Percentiles rank a stretch among this genome's conserved stretches.
Conservation (phyloP, 2,329 filamentous ascomycete species). For the Periconia sp. region DNA sequence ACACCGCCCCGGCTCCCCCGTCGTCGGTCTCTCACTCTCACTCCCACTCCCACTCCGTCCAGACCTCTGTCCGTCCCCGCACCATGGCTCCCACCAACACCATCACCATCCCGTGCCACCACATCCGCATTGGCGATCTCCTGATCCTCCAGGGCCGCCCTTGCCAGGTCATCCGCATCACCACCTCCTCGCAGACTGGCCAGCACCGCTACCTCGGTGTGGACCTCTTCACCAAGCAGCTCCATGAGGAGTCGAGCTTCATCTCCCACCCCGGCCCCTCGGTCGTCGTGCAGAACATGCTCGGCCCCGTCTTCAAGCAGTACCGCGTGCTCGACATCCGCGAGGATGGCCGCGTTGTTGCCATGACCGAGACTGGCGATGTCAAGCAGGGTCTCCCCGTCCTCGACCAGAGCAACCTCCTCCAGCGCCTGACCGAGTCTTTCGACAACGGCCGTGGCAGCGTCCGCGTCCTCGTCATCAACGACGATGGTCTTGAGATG, state of each 20-base stretch:
- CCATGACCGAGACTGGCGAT: constrained; percentile 98
- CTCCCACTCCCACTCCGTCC: constrained; percentile 23
- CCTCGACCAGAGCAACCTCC: constrained; percentile 92
- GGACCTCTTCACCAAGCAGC: constrained; percentile 99
- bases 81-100: constrained; percentile 70
- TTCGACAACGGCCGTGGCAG: constrained; percentile 92
- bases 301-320: constrained; percentile 99
- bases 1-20: constrained; percentile 84
- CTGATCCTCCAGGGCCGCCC: constrained; percentile 98
- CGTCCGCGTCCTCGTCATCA: constrained; percentile 94
- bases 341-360: constrained; percentile 77
- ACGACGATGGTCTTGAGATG: constrained; percentile 88
- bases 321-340: constrained; percentile 98
- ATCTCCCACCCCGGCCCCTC: constrained; percentile 95
- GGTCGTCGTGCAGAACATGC: constrained; percentile 99
- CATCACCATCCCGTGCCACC: constrained; percentile 98
- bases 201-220: constrained; percentile 99
- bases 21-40: constrained; percentile 45
- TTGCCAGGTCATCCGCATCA: constrained; percentile 99
- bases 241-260: constrained; percentile 98
- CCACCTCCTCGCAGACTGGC: constrained; percentile 93
- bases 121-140: constrained; percentile 98
- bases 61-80: constrained; percentile 24
- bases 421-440: constrained; percentile 74
- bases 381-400: constrained; percentile 95